Conservation (phyloP, 495 filamentous ascomycete genomes). For the Sabuloglossum arenarium region DNA sequence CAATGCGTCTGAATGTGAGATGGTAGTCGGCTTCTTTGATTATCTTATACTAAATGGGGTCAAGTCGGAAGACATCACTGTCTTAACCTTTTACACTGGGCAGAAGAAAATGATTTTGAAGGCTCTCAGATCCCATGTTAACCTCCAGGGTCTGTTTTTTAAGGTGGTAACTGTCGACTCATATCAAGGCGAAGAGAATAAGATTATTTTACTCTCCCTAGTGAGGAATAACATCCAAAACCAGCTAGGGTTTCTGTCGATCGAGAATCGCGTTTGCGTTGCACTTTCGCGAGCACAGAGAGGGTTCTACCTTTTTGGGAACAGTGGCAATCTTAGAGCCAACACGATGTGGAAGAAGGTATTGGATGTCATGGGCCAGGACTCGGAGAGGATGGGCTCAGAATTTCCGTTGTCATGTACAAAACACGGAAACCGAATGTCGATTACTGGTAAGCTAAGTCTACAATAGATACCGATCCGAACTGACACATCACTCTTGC, state of each 20-base stretch:
- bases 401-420: conserved; percentile 18
- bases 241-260: conserved; percentile 47
- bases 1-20: conserved; percentile 56
- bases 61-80: conserved; percentile 39
- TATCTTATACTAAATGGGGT: conserved; percentile 54
- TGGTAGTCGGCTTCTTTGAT: conserved; percentile 51
- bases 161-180: conserved; percentile 77
- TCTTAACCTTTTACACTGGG: conserved; percentile 84
- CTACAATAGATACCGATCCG: neutral
- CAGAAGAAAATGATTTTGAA: conserved; percentile 46
- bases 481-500: neutral
- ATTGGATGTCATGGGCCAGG: conserved; percentile 8
- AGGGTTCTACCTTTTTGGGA: conserved; percentile 80
- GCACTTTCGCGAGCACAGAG: conserved; percentile 69
- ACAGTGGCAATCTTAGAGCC: conserved; percentile 31
- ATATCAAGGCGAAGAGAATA: conserved; percentile 91
- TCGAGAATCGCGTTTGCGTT: conserved; percentile 68
- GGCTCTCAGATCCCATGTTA: conserved; percentile 26
- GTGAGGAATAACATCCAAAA: conserved; percentile 44
- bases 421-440: conserved; percentile 15
- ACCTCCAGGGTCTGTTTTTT: conserved; percentile 27
- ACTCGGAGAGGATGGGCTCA: conserved; percentile 15
- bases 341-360: conserved; percentile 19
- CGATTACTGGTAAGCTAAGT: conserved; percentile 15
- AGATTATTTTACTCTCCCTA: conserved; percentile 62